Base-by-base conservation (phyloP, 805 yeast genomes). In the Cyberlindnera japonica region DNA sequence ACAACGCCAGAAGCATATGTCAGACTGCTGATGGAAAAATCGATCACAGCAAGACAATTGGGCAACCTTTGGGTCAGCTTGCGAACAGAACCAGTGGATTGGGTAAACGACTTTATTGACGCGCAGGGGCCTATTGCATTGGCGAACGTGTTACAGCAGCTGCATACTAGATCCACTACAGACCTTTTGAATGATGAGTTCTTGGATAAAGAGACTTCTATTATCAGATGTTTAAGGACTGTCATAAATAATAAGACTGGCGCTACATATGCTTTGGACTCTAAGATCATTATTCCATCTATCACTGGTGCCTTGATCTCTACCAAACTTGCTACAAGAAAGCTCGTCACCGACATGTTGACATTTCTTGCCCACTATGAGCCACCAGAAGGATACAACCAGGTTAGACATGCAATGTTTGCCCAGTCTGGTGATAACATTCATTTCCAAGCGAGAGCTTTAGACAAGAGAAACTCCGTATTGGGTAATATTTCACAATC, bases 1-100 rank as follows among this genome's bases (percentile, higher is more conserved):
- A 49, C 45, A 13, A 47, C 80, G 18, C 96, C 93, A 2, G 88
- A 79, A 47, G 79, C 75, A 51, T 91, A 84, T 60, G 89, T 91
- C 14, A 74, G 83, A 38, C 74, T 74, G 45, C 71, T 93, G 48
- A 72, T 90, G 55, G 80, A 83, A 26, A 83, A 83, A 52, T 63
- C 77, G 23, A 79, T 90, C 39, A 69, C 84, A 1, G 65, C 78
- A 4, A 77, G 76, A 38, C 87, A 90, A 58, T 67, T 91, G 48
- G 86, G 83, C 28, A 85, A 85, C 50, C 71, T 93, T 38, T 87
- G 93, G 84, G 96, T 93, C 6, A 87, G 95, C 34, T 68, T 91
- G 31, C 77, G 98, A 48, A 88, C 98, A 0, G 98, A 91, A 58
- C 89, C 90, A 18, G 68, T 79, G 17, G 74, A 68, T 26, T 91